Evolutionary conservation across 2,329 filamentous ascomycete species (phyloP).

Genomic region (Zelopaecilomyces penicillatus): DNA sequence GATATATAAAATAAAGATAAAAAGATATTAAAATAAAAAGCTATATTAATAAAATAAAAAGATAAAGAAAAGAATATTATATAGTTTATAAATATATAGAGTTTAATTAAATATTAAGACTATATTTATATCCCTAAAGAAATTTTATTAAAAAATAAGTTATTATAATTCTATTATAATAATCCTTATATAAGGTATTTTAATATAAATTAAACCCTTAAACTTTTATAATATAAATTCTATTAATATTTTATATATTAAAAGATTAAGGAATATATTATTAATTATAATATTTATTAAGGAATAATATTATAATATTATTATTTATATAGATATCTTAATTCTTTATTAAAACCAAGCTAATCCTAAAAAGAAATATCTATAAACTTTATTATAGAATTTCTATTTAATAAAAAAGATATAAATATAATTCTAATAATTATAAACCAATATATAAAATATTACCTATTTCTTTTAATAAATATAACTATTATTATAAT

Average conservation of each 20-base stretch:
- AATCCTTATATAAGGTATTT: slow-evolving; percentile 5
- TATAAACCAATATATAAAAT: background rate
- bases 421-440: background rate
- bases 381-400: background rate
- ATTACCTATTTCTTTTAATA: background rate
- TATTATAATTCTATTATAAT: slow-evolving; percentile 1
- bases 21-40: background rate
- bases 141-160: background rate
- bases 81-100: background rate
- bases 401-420: background rate
- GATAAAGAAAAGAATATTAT: background rate
- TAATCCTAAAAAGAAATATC: background rate
- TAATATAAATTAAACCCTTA: background rate
- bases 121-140: background rate
- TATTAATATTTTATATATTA: slow-evolving; percentile 1
- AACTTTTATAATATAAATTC: background rate
- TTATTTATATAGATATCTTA: background rate
- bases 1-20: background rate
- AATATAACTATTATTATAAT: background rate
- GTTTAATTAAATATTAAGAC: background rate
- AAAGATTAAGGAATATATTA: background rate
- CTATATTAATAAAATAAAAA: background rate
- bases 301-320: background rate
- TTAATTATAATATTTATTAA: background rate
- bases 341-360: background rate